Base-by-base conservation (phyloP, 2,329 filamentous ascomycete genomes). In the Macrophomina phaseolina region DNA sequence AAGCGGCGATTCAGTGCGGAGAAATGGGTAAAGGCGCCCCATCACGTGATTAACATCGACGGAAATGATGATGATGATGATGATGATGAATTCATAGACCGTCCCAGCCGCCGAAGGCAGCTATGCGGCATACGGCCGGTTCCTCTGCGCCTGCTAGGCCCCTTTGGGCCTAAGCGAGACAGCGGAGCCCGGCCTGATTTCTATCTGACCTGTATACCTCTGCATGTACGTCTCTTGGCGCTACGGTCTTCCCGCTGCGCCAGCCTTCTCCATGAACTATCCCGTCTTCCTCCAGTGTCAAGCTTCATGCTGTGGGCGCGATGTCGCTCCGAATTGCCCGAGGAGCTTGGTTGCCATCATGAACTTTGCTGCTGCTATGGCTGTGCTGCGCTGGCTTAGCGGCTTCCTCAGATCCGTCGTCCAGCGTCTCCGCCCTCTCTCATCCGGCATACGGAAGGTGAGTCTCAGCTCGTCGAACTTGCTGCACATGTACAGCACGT, bases 51-150 rank as follows among this genome's bases (percentile, higher is more conserved):
- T n/a, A n/a, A n/a, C n/a, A n/a, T n/a, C n/a, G n/a, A n/a, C n/a
- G n/a, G n/a, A n/a, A n/a, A 18, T 18, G 18, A 18, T 18, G 18
- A 18, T 18, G 36, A 38, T 38, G 49, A 49, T 49, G 46, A 49
- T 49, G 46, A 49, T 49, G 46, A 49, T 49, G 46, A 49, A 49
- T 49, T 49, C n/a, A 49, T 49, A 49, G 46, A 49, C 46, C n/a
- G 46, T 49, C 46, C 46, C 46, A 49, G 46, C n/a, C 46, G 46
- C 46, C 46, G 46, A 49, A 49, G 46, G 46, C 46, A 49, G n/a
- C 46, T 23, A 49, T 30, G 46, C 46, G 46, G 46, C n/a, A 49
- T 49, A 5, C 14, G 46, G 46, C n/a, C 46, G 46, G n/a, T 5
- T 49, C 4, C n/a, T 18, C 46, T 49, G n/a, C 46, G n/a, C 46